These are phyloP conservation scores for Fremontodendron californicum DNA, from an alignment of 345 rosid genomes.

Conservation along the genomic window DNA sequence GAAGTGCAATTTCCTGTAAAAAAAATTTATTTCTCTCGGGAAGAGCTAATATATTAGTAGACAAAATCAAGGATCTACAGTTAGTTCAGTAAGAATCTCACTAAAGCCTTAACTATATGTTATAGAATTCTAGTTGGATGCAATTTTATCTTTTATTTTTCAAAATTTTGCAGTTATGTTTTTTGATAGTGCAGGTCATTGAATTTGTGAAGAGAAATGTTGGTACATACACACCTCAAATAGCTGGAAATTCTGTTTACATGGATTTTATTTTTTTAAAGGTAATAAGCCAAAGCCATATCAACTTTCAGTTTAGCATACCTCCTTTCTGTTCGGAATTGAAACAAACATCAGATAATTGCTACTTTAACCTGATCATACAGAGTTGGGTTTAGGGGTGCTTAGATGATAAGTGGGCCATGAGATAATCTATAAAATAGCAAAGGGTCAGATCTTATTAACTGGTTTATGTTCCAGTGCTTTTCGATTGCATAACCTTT, in stretches of 20 bases:
- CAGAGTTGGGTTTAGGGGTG: not conserved
- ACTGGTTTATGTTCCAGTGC: not conserved
- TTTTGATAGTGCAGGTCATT: slow-evolving; percentile 54
- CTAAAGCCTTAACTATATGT: not conserved
- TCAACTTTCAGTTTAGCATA: not conserved
- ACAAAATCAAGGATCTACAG: no score
- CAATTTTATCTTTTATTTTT: not conserved
- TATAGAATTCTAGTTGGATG: slow-evolving; percentile 5
- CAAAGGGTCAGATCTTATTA: not conserved
- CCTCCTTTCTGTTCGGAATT: not conserved
- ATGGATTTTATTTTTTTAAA: slow-evolving; percentile 68
- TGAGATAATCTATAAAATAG: not conserved
- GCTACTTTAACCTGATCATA: not conserved
- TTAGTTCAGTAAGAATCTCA: slow-evolving; percentile 38
- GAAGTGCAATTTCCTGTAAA: no score
- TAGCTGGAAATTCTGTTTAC: slow-evolving; percentile 89
- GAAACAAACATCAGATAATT: not conserved
- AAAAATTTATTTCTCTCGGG: no score
- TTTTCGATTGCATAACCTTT: not conserved
- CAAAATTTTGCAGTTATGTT: not conserved
- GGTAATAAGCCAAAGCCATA: slow-evolving; percentile 35
- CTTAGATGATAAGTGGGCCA: not conserved
- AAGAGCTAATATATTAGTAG: no score
- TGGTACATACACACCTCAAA: slow-evolving; percentile 52
- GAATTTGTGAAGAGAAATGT: slow-evolving; percentile 67